Evolutionary conservation across 2,329 filamentous ascomycete genomes (phyloP), one percentile per base, ranked within the genome.

Genomic region (Mollisia scopiformis): DNA sequence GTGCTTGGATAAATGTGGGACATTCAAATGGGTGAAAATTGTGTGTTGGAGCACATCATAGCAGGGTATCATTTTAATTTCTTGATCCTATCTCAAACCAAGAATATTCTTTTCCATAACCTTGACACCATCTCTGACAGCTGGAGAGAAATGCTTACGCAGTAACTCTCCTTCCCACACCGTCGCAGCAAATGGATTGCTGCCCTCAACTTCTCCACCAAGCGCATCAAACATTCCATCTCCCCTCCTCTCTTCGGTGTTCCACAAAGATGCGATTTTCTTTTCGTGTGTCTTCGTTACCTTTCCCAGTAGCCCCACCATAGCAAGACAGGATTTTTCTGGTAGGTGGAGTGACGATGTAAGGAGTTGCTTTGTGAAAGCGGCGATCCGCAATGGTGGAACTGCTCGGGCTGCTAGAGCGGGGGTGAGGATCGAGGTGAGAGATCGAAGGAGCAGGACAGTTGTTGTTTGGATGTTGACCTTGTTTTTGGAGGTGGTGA

Each of bases 381-480:
- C 91, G 13, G 92, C 94, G n/a, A 98, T 83, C 16, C 93, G 88
- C 21, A 93, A 77, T 0, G 93, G 93, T 0, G 95, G 92, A 2
- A 93, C 84, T 61, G 89, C 83, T 72, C 90, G 84, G 70, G 92
- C 81, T 75, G 90, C 85, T 77, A 89, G 86, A 50, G 86, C 79
- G 0, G 94, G 92, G 0, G 96, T 82, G 21, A 99, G 86, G 31
- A 93, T 86, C 2, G 90, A 89, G 6, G 91, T 90, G 6, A 99
- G 82, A 55, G 92, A 95, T 65, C 93, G 90, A 63, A 98, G 84
- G 56, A 99, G 86, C 27, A 99, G 88, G 19, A 97, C 93, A 2
- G 93, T 95, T 0, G 93, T 97, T 0, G 95, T 99, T 72, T 96
- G 91, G 58, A 97, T 88, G 78, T 99, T 98, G 78, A 99, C 87